phyloP scores from a whole-genome alignment of 768 basidiomycete genomes.

The Tricholoma flavovirens region DNA sequence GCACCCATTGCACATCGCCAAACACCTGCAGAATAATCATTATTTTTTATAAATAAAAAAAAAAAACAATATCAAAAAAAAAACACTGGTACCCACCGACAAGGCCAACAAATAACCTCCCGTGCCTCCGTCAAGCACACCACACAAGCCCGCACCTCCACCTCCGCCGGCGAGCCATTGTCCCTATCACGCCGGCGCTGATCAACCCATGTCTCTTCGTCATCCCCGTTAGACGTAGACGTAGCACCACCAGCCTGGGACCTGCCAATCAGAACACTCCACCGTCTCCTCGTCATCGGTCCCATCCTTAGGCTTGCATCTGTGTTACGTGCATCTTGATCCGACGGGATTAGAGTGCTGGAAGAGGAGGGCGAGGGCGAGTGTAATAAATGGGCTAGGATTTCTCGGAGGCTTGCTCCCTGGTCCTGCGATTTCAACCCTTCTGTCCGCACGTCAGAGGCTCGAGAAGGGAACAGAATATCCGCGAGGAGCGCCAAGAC shows the following conservation, averaged over 20 bases:
- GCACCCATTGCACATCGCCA: constrained; percentile 63
- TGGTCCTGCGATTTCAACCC: background rate
- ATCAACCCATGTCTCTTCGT: background rate
- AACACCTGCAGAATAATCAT: constrained; percentile 38
- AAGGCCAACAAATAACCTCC: constrained; percentile 83
- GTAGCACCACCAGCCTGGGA: background rate
- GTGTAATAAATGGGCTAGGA: background rate
- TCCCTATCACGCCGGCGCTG: constrained; percentile 20
- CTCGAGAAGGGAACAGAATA: background rate
- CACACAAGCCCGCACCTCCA: constrained; percentile 41
- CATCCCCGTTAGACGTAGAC: constrained; percentile 5
- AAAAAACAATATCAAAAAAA: background rate
- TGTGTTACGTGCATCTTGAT: background rate
- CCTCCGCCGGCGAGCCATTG: background rate
- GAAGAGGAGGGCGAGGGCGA: background rate
- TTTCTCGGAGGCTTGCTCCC: background rate
- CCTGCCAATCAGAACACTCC: background rate
- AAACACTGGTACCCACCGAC: constrained; percentile 41
- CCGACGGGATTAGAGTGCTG: background rate
- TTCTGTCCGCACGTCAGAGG: background rate
- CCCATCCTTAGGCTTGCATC: background rate
- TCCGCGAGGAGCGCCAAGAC: constrained; percentile 1
- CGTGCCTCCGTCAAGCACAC: constrained; percentile 65
- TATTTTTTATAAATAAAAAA: too few relatives aligned
- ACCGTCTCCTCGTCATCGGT: background rate